Base-by-base conservation (phyloP, 1,284 basidiomycete species). In the Boletellus deceptivus region DNA sequence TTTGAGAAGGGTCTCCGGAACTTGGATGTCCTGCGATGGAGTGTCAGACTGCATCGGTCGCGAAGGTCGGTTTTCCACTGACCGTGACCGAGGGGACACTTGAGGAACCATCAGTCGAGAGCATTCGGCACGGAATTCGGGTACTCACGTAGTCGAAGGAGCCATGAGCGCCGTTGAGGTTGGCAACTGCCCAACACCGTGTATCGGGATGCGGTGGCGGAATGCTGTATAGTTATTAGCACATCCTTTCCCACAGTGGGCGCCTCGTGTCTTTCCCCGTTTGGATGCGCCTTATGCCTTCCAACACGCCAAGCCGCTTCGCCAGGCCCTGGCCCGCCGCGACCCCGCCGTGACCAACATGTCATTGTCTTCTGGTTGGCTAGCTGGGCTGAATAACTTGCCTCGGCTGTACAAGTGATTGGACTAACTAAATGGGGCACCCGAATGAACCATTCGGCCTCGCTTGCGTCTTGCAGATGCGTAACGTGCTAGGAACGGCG, bases 1-100 rank as follows among this genome's bases (percentile, higher is more conserved):
- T 84, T 97, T 97, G 79, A 98, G 91, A 79, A 97, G 86, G 70
- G 94, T 97, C 86, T 97, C 94, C 73, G 94, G 94, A 76, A 96
- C 93, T 82, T 94, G 89, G 71, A 95, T 83, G 69, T 84, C 81
- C 89, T 91, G 67, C 49, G 42, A 57, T 44, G 53, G 56, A 13
- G 29, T 49, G 42, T 67, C 34, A 73, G 47, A 59, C 64, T 43
- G 57, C 55, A 48, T 57, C 56, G n/a, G 18, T 34, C 27, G 48
- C 49, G 59, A 55, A 56, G 11, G 29, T 38, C 18, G 35, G 48
- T 43, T 38, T 44, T 50, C 44, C 25, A 73, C 84, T 75, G 58
- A 88, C 85, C 75, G 84, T 76, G 75, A 84, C 83, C 68, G 77
- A 83, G 67, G 85, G 83, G 67, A 85, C 82, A 61, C 83, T 86